Percentiles rank a stretch among this genome's conserved stretches.
These are phyloP conservation scores for Hyaloperonospora arabidopsidis DNA, from an alignment of 352 stramenopile species.

Conservation along the genomic window DNA sequence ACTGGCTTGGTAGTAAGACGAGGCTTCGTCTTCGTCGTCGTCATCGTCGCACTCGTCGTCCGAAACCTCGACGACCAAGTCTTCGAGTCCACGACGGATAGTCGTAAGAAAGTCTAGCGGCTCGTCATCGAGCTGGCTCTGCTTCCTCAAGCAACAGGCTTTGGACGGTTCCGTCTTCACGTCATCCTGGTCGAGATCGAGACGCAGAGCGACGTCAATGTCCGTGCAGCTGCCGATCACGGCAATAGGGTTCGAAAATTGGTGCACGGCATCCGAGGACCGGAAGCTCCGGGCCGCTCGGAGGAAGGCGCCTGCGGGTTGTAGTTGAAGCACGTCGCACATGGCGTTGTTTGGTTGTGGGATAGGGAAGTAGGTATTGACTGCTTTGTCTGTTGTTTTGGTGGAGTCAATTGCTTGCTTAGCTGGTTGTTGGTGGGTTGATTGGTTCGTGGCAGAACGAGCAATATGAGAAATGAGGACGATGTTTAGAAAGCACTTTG, in stretches of 20 bases:
- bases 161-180: background rate
- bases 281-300: constrained; percentile 9
- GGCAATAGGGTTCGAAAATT: constrained; percentile 14
- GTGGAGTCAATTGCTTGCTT: constrained; percentile 4
- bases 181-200: constrained; percentile 7
- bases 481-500: background rate
- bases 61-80: constrained; percentile 12
- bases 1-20: constrained; percentile 30
- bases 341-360: background rate
- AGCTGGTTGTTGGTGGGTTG: constrained; percentile 3
- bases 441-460: constrained; percentile 8
- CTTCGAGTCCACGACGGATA: constrained; percentile 30
- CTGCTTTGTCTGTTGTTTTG: too few relatives aligned
- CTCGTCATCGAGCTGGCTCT: constrained; percentile 15
- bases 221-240: constrained; percentile 24
- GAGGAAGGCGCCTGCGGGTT: constrained; percentile 33
- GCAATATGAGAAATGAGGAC: constrained; percentile 24
- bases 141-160: constrained; percentile 1
- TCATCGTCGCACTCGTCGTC: constrained; percentile 19
- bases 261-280: background rate
- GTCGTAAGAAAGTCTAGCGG: constrained; percentile 25
- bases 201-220: constrained; percentile 21
- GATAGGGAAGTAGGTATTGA: too few relatives aligned
- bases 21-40: constrained; percentile 22
- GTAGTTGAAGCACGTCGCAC: constrained; percentile 24